These are phyloP conservation scores for Dysphania ambrosioides DNA, from an alignment of 148 eudicot species.

Conservation along the genomic window DNA sequence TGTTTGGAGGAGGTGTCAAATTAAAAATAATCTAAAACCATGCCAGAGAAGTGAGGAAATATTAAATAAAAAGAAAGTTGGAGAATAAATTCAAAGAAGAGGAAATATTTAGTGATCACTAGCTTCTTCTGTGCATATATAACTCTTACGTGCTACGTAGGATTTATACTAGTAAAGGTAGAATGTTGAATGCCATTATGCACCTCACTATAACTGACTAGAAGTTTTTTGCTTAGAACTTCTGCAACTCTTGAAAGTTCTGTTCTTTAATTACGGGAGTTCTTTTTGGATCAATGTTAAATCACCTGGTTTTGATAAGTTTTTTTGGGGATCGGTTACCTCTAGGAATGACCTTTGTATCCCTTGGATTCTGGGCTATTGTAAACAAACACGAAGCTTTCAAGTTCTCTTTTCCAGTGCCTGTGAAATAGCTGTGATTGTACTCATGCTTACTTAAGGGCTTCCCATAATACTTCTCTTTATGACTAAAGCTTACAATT, in stretches of 20 bases:
- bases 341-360: neutral
- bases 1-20: too few species aligned
- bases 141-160: neutral
- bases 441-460: neutral
- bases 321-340: neutral
- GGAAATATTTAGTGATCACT: too few species aligned
- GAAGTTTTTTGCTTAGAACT: neutral
- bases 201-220: neutral
- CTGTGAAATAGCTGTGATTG: neutral
- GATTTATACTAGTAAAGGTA: neutral
- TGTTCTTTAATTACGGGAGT: neutral
- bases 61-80: too few species aligned
- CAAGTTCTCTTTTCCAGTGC: neutral
- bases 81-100: too few species aligned
- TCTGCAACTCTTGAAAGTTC: neutral
- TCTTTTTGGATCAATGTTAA: neutral
- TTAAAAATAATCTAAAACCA: neutral
- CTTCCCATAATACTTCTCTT: neutral
- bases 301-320: neutral
- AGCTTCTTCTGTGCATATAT: neutral
- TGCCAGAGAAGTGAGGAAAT: neutral
- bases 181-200: neutral
- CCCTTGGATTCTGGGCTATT: neutral
- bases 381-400: neutral
- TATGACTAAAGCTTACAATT: conserved; percentile 11